phyloP scores from a whole-genome alignment of 139 green algal genomes.

The Trebouxia sp. region DNA sequence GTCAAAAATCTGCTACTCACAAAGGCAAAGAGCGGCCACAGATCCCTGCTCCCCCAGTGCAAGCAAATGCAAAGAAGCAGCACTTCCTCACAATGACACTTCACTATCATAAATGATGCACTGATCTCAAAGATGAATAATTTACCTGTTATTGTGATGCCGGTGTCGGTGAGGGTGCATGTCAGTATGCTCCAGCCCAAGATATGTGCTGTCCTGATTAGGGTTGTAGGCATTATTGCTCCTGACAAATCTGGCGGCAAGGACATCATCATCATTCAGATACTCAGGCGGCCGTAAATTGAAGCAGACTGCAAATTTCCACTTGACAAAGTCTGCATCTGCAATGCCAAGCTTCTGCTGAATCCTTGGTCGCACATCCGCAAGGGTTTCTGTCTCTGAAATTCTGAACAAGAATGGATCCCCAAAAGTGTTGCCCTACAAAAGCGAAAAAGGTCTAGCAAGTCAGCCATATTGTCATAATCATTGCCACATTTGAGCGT shows the following conservation, averaged over 20 bases:
- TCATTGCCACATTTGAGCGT: background rate
- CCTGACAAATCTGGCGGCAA: background rate
- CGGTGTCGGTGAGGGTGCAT: constrained; percentile 46
- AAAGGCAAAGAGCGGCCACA: no score
- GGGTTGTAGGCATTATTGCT: background rate
- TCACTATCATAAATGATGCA: no score
- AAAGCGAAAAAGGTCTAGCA: background rate
- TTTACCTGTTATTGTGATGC: constrained; percentile 47
- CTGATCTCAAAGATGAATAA: background rate
- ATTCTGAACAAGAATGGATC: constrained; percentile 90
- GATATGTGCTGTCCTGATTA: constrained; percentile 52
- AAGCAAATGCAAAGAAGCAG: no score
- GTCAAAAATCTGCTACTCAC: no score
- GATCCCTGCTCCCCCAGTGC: no score
- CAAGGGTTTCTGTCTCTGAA: constrained; percentile 73
- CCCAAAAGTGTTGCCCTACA: constrained; percentile 68
- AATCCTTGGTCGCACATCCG: constrained; percentile 59
- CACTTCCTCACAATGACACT: no score
- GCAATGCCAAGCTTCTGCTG: constrained; percentile 60
- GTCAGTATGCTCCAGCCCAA: constrained; percentile 81
- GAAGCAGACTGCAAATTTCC: constrained; percentile 71
- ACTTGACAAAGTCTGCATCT: constrained; percentile 85
- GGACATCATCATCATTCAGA: constrained; percentile 66
- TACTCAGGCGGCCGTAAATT: constrained; percentile 51
- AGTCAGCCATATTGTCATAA: background rate